These are phyloP conservation scores for Taphrina betulina DNA, from an alignment of 1,139 yeast genomes.

Conservation along the genomic window DNA sequence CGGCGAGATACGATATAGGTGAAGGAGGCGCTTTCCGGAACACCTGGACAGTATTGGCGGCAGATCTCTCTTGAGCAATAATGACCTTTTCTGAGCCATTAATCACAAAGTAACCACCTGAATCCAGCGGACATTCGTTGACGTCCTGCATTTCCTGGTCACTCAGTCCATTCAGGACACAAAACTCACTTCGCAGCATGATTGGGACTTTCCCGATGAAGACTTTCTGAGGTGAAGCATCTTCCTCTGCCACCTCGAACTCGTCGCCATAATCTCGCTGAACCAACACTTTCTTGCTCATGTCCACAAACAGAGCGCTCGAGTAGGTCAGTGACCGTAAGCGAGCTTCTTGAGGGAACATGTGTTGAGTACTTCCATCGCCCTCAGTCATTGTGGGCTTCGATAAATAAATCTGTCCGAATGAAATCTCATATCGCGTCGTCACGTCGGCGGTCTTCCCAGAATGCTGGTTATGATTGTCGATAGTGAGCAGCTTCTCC, in stretches of 20 bases:
- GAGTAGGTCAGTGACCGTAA: constrained; percentile 93
- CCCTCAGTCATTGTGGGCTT: constrained; percentile 99
- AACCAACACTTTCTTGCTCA: constrained; percentile 84
- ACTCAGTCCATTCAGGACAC: constrained; percentile 87
- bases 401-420: constrained; percentile 93
- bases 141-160: constrained; percentile 93
- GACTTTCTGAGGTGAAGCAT: constrained; percentile 62
- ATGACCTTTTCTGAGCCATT: constrained; percentile 97
- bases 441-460: constrained; percentile 85
- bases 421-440: constrained; percentile 88
- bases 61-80: constrained; percentile 97
- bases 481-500: constrained; percentile 88
- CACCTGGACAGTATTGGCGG: constrained; percentile 97
- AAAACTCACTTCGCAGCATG: constrained; percentile 94
- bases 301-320: constrained; percentile 92
- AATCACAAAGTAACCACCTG: constrained; percentile 97
- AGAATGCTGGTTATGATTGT: constrained; percentile 97
- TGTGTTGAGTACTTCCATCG: constrained; percentile 97
- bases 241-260: constrained; percentile 67
- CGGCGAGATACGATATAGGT: constrained; percentile 94
- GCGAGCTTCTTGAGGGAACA: constrained; percentile 98
- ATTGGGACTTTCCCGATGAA: constrained; percentile 96
- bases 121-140: constrained; percentile 96
- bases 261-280: constrained; percentile 71
- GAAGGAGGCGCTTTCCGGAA: constrained; percentile 97